A percentile compares a stretch with the other conserved stretches of the same genome.
These are phyloP conservation scores for Vitis labrusca DNA, from an alignment of 164 flowering plant genomes.

Conservation along the genomic window DNA sequence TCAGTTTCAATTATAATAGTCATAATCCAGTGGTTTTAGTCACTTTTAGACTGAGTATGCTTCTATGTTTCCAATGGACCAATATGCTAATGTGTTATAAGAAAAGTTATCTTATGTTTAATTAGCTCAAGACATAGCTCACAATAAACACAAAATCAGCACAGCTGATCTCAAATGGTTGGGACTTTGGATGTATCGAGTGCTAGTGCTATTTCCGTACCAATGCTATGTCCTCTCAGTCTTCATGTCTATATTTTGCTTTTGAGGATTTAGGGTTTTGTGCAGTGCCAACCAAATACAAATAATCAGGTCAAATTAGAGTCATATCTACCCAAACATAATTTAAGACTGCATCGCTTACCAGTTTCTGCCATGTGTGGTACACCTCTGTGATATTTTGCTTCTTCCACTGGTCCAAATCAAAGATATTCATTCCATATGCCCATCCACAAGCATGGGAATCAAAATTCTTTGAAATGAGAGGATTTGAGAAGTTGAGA, in stretches of 20 bases:
- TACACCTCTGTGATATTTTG: conserved; percentile 73
- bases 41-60: too few relatives aligned
- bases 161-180: not conserved
- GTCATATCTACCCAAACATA: not conserved
- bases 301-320: not conserved
- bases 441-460: conserved; percentile 95
- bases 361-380: conserved; percentile 85
- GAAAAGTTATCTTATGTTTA: not conserved
- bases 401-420: conserved; percentile 72
- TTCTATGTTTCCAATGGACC: not conserved
- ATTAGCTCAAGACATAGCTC: not conserved
- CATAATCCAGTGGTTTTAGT: not conserved
- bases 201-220: too few relatives aligned
- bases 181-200: not conserved
- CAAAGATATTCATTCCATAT: conserved; percentile 88
- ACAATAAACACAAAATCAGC: not conserved
- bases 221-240: too few relatives aligned
- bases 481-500: conserved; percentile 85
- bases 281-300: not conserved
- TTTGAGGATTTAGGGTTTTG: not conserved
- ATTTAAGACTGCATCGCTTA: conserved; percentile 25
- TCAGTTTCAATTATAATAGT: not conserved
- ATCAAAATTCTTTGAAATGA: conserved; percentile 69
- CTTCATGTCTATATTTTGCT: not conserved
- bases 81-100: not conserved